These are phyloP conservation scores for Dipsacomyces acuminosporus DNA, from an alignment of 371 early-diverging fungal genomes.

Conservation along the genomic window DNA sequence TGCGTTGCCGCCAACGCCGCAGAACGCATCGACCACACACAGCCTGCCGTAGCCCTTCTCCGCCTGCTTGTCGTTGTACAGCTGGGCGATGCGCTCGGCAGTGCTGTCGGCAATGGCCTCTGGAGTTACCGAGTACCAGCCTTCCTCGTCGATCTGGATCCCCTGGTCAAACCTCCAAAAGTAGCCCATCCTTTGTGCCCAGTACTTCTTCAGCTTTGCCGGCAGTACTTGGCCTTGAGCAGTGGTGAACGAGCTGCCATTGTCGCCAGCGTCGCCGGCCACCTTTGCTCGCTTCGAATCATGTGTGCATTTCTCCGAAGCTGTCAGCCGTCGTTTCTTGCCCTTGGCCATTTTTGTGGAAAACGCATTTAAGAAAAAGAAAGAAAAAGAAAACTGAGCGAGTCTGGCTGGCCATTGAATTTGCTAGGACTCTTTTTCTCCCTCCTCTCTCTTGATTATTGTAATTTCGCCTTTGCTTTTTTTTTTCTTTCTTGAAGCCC, in stretches of 20 bases:
- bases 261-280: conserved; percentile 5
- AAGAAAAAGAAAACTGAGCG: no score
- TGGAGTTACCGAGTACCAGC: conserved; percentile 97
- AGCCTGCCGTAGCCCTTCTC: conserved; percentile 45
- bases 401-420: no score
- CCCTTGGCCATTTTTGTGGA: no score
- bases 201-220: conserved; percentile 63
- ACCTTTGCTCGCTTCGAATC: no score
- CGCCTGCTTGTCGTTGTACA: conserved; percentile 7
- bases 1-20: conserved; percentile 94
- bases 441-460: no score
- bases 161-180: conserved; percentile 84
- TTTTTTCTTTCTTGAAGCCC: no score
- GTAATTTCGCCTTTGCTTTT: no score
- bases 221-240: conserved; percentile 38
- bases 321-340: no score
- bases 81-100: conserved; percentile 59
- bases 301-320: no score
- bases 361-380: no score
- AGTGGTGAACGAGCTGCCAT: conserved; percentile 37
- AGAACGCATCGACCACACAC: conserved; percentile 86
- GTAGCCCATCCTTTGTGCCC: conserved; percentile 72
- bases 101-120: conserved; percentile 83
- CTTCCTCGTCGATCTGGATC: conserved; percentile 79
- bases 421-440: no score